Evolutionary conservation across 495 filamentous ascomycete genomes (phyloP), one percentile per base, ranked within the genome.

Genomic region (Daldinia loculata): DNA sequence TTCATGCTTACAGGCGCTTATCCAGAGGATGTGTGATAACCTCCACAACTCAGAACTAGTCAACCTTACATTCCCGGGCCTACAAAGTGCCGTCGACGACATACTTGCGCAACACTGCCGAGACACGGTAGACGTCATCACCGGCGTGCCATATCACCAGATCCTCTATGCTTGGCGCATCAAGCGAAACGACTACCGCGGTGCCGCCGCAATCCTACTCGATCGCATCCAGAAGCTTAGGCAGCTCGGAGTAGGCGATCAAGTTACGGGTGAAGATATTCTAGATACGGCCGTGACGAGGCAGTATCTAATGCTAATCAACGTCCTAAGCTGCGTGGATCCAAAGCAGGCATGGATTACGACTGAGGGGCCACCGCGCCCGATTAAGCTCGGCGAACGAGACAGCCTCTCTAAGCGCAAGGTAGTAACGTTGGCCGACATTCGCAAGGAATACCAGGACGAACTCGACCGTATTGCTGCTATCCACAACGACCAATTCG

Each of bases 151-250:
- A 6, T 94, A 91, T 78, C 91, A 91, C 75, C 90, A 93, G 71
- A 89, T 97, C 48, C 87, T 98, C 29, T 95, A 97, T 71, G 89
- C 94, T 22, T 98, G 93, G 86, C 89, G 96, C 58, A 89, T 97
- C 62, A 87, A 88, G 69, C 91, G 89, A 56, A 86, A 88, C 61
- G 92, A 99, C 77, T 95, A 92, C 80, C 92, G 94, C 39, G 95
- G 95, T 55, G 95, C 92, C 2, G 94, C 95, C 0, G 87, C 90
- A 50, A 86, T 93, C 50, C 85, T 96, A 26, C 82, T 92, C 38
- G 88, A 91, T 68, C 84, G 90, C 69, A 81, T 81, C 59, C 79
- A 77, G 82, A 84, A 84, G 82, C 78, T 80, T 78, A 77, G 82
- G 79, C 78, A 68, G 63, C 69, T 81, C 63, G 82, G 82, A 22